Evolutionary conservation across 768 basidiomycete species (phyloP), one percentile per base, ranked within the genome.

Genomic region (Xanthoconium stramineum): DNA sequence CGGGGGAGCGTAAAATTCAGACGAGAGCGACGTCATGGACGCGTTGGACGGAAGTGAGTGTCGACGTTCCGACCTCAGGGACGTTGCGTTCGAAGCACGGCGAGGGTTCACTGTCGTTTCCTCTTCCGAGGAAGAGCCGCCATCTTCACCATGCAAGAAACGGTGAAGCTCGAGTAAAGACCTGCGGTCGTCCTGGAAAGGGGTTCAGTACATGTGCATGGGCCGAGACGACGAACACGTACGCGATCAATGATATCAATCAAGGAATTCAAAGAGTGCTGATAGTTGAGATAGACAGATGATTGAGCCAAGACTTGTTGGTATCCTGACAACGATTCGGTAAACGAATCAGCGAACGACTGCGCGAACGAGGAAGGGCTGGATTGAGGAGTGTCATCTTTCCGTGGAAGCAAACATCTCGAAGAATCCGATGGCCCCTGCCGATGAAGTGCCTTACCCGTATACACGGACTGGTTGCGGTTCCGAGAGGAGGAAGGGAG

Each of bases 171-270:
- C 86, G 5, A 84, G 82, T 7, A 93, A 80, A 3, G 88, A 89
- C 62, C 79, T 81, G 58, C 77, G 79, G 67, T 93, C 91, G 63
- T 92, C 89, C 90, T 91, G 65, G 40, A 45, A 54, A 49, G 30
- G 20, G 19, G 10, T 17, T 59, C 1, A 61, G 59, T 44, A 53
- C 59, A 32, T 29, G 28, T 44, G 50, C 24, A 54, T 15, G 37
- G 2, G 8, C 5, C 19, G 42, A 24, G 46, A 43, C n/a, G 13
- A 46, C 33, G 38, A 48, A 50, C 28, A 76, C 85, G 53, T 69
- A 92, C 90, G 62, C 86, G 76, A 66, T 91, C 88, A 36, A 93
- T 76, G 57, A 93, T 91, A 65, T 90, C 88, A 55, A 81, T 76
- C 54, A 93, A 74, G n/a, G 91, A 91, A 58, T 86, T 86, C 60